Percentiles rank a stretch among this genome's conserved stretches.
Conservation (phyloP, 2,329 filamentous ascomycete genomes). For the Sarocladium kiliense region DNA sequence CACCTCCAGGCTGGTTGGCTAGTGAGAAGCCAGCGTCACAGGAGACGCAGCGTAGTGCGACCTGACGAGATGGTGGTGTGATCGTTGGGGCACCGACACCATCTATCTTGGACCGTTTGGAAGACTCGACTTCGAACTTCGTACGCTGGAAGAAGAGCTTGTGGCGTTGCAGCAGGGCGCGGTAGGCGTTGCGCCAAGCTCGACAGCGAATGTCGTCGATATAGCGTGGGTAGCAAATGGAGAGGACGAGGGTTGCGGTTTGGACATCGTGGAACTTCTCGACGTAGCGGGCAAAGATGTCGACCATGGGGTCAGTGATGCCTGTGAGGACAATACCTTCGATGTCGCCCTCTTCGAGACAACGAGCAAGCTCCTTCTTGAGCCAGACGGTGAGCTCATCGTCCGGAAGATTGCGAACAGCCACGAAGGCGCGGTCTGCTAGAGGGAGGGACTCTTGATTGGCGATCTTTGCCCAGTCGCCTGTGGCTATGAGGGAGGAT, state of each 20-base stretch:
- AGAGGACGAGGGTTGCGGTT: constrained; percentile 69
- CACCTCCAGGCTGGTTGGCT: constrained; percentile 27
- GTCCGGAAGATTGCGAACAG: constrained; percentile 61
- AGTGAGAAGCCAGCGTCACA: constrained; percentile 60
- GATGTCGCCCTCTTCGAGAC: constrained; percentile 63
- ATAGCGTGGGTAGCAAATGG: constrained; percentile 69
- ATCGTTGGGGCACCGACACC: constrained; percentile 50
- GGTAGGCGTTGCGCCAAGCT: constrained; percentile 68
- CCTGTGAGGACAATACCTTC: constrained; percentile 76
- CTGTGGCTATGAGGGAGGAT: constrained; percentile 70
- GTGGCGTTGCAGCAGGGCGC: constrained; percentile 67
- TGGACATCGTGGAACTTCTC: constrained; percentile 73
- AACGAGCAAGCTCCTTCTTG: constrained; percentile 54
- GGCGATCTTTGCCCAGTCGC: constrained; percentile 70
- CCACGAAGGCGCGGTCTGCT: constrained; percentile 68
- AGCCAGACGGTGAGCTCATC: constrained; percentile 63
- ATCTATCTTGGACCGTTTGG: constrained; percentile 60
- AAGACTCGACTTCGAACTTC: constrained; percentile 74
- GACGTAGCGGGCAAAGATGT: constrained; percentile 72
- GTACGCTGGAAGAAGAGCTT: constrained; percentile 69
- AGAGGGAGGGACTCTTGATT: constrained; percentile 69
- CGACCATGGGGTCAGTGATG: constrained; percentile 65
- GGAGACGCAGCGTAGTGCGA: constrained; percentile 71
- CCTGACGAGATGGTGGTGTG: constrained; percentile 60
- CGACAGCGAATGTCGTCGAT: constrained; percentile 71